Evolutionary conservation across 2,329 filamentous ascomycete genomes (phyloP), one percentile per base, ranked within the genome.

Genomic region (Trichoderma hamatum): DNA sequence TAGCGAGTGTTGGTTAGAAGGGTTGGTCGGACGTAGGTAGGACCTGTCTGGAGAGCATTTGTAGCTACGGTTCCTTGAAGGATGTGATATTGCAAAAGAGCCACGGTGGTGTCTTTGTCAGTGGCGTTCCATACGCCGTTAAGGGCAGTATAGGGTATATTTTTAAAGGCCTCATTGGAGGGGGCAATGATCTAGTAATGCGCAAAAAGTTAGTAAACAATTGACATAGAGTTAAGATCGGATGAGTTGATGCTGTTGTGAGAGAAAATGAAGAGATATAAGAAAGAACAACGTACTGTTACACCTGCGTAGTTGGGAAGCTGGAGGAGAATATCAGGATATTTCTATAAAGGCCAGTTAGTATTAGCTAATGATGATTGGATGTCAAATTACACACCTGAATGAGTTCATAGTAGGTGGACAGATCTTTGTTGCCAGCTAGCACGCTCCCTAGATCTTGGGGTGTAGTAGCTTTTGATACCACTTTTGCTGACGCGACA

Each of bases 61-160:
- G 80, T 79, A 5, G 77, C 73, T 14, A 89, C 81, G 16, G 82
- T 83, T 60, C 83, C 84, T 62, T 84, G 80, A 30, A 90, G 79
- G 62, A 90, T 84, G 78, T 91, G 89, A 77, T 91, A 91, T 62
- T 84, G 79, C 5, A 91, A 82, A 36, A 90, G 82, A 39, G 78
- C 77, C n/a, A 82, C 76, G 3, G 82, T 79, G 10, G 86, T 80
- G 49, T 80, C 78, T 61, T 78, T 75, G 72, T 85, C 77, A 5
- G 86, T 79, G 10, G 80, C 75, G 10, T 81, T 77, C 75, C 81
- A 84, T n/a, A 85, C 73, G 62, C 82, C 81, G 30, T 80, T 79
- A 46, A 88, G 78, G 11, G 82, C 80, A n/a, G 83, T 84, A 71
- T 83, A 85, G 11, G 82, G 82, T 62, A 88, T 86, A 64, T 83